Evolutionary conservation across 768 basidiomycete species (phyloP).

Genomic region (Cyathus striatus): DNA sequence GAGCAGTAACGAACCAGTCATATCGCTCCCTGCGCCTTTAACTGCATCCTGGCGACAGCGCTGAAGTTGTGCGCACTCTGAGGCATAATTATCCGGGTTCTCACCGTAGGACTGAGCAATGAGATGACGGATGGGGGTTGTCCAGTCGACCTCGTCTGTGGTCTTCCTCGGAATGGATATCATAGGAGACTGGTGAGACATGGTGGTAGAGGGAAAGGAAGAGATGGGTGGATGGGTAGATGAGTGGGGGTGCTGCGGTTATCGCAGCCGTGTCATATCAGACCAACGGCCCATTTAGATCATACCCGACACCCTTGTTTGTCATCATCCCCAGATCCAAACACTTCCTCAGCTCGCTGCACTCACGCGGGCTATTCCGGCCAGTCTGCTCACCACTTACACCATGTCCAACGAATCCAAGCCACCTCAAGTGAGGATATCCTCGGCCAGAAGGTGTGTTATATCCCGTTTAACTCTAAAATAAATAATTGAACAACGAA

Average conservation of each 20-base stretch:
- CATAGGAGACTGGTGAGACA: slow-evolving; percentile 83
- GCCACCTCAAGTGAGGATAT: slow-evolving; percentile 85
- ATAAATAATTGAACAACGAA: slow-evolving; percentile 10
- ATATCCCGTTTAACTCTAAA: neutral
- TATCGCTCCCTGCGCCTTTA: slow-evolving; percentile 91
- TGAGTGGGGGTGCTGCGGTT: too few species aligned
- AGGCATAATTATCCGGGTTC: slow-evolving; percentile 80
- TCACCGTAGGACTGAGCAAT: slow-evolving; percentile 94
- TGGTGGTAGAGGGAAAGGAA: slow-evolving; percentile 18
- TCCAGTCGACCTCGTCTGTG: slow-evolving; percentile 98
- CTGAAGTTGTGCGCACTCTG: slow-evolving; percentile 82
- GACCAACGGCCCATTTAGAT: too few species aligned
- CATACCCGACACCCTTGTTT: slow-evolving; percentile 11
- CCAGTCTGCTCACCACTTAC: slow-evolving; percentile 8
- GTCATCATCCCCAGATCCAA: slow-evolving; percentile 11
- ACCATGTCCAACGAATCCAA: slow-evolving; percentile 60
- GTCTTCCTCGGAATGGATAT: slow-evolving; percentile 90
- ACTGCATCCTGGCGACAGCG: slow-evolving; percentile 95
- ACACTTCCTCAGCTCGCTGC: slow-evolving; percentile 22
- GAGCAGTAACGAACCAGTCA: slow-evolving; percentile 59
- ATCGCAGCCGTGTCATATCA: too few species aligned
- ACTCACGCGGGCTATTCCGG: slow-evolving; percentile 17
- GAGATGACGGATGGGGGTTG: slow-evolving; percentile 75
- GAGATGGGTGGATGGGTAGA: too few species aligned
- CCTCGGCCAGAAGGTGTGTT: slow-evolving; percentile 79